Base-by-base conservation (phyloP, 495 filamentous ascomycete genomes). In the Lichina pygmaea region DNA sequence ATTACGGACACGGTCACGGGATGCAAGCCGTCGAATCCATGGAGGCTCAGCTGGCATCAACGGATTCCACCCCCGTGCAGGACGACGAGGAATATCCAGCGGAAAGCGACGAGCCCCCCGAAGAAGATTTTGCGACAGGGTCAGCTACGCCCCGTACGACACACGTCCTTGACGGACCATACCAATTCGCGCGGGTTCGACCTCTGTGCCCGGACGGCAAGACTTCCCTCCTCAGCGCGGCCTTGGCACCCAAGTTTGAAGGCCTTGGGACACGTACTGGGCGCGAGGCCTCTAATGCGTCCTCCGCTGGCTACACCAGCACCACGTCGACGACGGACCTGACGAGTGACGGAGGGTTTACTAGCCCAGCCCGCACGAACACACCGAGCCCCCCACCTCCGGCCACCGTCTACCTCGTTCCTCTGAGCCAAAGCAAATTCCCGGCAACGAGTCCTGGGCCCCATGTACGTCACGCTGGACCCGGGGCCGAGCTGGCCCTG, bases 341-440 rank as follows among this genome's bases (percentile, higher is more conserved):
- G 45, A 93, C 83, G 31, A 93, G 84, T 59, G 89, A 93, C 54
- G 89, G 78, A 37, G 86, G 81, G 42, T 60, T 83, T 38, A 93
- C 85, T n/a, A 91, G 84, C 51, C 84, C 89, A 40, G 74, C 83
- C n/a, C 65, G 84, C 17, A 79, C 82, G 43, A 81, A 71, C 55
- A 82, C 84, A 10, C 82, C 86, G 7, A 97, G 89, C 55, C 89
- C 89, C 8, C 84, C 81, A 30, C 58, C 72, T 6, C 72, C 75
- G 0, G 44, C 56, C 3, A 47, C 53, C 6, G 45, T 24, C 32
- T 31, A 15, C 43, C 30, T 38, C 9, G 42, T 30, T 24, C 34
- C 34, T 30, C 34, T 38, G 16, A 34, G 43, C 13, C 43, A 11
- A 6, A 50, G 46, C 30, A 58, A 57, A 42, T 62, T 54, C 9